phyloP scores from a whole-genome alignment of 192 early-diverging fungal species.

The Linnemannia hyalina region DNA sequence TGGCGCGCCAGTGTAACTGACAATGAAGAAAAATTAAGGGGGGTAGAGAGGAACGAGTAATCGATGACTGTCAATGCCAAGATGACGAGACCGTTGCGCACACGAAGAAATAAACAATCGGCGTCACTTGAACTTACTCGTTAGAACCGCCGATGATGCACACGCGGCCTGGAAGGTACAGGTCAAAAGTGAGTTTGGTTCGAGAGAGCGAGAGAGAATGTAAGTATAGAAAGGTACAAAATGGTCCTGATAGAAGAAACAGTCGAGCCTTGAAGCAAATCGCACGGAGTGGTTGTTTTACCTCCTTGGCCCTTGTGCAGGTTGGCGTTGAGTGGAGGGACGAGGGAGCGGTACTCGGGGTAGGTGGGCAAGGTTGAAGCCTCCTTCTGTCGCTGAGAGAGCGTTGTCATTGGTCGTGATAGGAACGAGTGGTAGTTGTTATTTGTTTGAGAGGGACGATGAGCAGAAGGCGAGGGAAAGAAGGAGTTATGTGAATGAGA shows the following conservation, averaged over 20 bases:
- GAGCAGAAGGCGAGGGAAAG: neutral
- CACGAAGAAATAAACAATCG: neutral
- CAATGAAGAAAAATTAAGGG: neutral
- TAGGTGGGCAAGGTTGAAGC: slow-evolving; percentile 25
- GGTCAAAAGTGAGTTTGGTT: neutral
- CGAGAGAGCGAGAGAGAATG: neutral
- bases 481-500: neutral
- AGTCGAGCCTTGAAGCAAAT: neutral
- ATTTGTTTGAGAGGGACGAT: neutral
- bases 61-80: neutral
- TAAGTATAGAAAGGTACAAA: neutral
- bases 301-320: slow-evolving; percentile 88
- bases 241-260: neutral
- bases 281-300: slow-evolving; percentile 27
- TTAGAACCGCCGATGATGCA: slow-evolving; percentile 86
- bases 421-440: neutral
- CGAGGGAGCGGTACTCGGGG: slow-evolving; percentile 39
- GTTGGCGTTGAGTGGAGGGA: slow-evolving; percentile 71
- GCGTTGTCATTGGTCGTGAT: slow-evolving; percentile 11
- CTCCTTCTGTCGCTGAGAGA: slow-evolving; percentile 19
- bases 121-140: slow-evolving; percentile 67
- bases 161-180: slow-evolving; percentile 71
- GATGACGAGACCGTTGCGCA: neutral
- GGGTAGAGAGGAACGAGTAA: neutral
- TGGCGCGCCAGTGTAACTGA: slow-evolving; percentile 92